Base-by-base conservation (phyloP, 192 early-diverging fungal genomes). In the Coemansia sp. region DNA sequence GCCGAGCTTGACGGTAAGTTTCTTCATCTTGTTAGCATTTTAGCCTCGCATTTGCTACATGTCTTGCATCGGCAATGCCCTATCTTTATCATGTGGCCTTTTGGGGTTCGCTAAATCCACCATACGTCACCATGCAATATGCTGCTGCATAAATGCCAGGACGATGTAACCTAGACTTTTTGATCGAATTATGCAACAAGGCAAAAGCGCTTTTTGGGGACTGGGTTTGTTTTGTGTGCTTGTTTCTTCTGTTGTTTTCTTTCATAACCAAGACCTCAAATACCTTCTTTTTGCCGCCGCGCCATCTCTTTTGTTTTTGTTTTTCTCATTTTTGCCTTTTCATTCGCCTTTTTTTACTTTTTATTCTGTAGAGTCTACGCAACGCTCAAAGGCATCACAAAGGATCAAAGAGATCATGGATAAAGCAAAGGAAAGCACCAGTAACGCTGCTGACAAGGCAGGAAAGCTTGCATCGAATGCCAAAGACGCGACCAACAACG, bases 381-480 rank as follows among this genome's bases (percentile, higher is more conserved):
- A 16, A 72, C 71, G 63, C 42, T 65, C 65, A 45, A 65, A 74
- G 25, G 69, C 38, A 63, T 64, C 72, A 13, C 69, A 71, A 40
- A 49, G 70, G 46, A 62, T 61, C 62, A 68, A 80, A 42, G 65
- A 79, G 25, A 57, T 49, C 20, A 72, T 77, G 63, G 70, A 66
- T n/a, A 72, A 56, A 58, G 43, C 73, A 19, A 69, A 54, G 37
- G 68, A 66, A 5, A 53, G 39, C 41, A 40, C 53, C 42, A 67
- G 65, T 44, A 69, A 79, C 46, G 60, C 65, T 10, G 68, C 39
- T 46, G 60, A 75, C 41, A 67, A 59, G 57, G 63, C 58, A 16
- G 41, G 39, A 12, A 25, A 61, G 25, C 63, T 64, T 0, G 61
- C 54, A 9, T 58, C 51, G 2, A 32, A 70, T 11, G 59, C 64